Conservation (phyloP, 257 asterid species). For the Ballota nigra region DNA sequence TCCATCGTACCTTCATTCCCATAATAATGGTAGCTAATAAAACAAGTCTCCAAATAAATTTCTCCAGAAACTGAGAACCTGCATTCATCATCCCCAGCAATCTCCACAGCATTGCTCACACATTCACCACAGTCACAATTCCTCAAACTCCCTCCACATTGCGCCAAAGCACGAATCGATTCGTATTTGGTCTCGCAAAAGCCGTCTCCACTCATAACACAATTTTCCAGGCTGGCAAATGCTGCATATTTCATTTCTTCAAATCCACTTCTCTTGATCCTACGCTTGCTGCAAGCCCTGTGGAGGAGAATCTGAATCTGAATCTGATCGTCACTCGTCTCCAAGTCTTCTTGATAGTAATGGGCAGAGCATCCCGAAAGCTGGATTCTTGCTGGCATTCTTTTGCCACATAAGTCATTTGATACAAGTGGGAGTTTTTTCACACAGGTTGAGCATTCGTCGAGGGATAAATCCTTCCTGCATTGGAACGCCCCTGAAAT, state of each 20-base stretch:
- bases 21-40: slow-evolving; percentile 36
- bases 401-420: slow-evolving; percentile 31
- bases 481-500: slow-evolving; percentile 65
- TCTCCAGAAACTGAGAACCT: slow-evolving; percentile 52
- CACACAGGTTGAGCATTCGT: slow-evolving; percentile 52
- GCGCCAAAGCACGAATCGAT: slow-evolving; percentile 35
- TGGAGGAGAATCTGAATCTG: slow-evolving; percentile 41
- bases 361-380: slow-evolving; percentile 60
- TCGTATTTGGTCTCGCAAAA: slow-evolving; percentile 48
- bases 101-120: slow-evolving; percentile 40
- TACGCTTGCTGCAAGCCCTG: slow-evolving; percentile 39
- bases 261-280: slow-evolving; percentile 26
- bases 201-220: slow-evolving; percentile 40
- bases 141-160: slow-evolving; percentile 54
- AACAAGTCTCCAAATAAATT: slow-evolving; percentile 57
- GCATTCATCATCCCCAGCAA: slow-evolving; percentile 48
- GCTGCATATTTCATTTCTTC: slow-evolving; percentile 47
- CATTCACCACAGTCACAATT: slow-evolving; percentile 64
- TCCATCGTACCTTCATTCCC: slow-evolving; percentile 32
- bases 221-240: slow-evolving; percentile 44
- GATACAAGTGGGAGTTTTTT: slow-evolving; percentile 35
- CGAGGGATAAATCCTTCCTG: slow-evolving; percentile 36
- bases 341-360: slow-evolving; percentile 50
- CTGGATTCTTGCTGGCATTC: slow-evolving; percentile 55
- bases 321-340: slow-evolving; percentile 3